Percentiles rank a stretch among this genome's conserved stretches.
Conservation (phyloP, 805 yeast species). For the Ogataea siamensis region DNA sequence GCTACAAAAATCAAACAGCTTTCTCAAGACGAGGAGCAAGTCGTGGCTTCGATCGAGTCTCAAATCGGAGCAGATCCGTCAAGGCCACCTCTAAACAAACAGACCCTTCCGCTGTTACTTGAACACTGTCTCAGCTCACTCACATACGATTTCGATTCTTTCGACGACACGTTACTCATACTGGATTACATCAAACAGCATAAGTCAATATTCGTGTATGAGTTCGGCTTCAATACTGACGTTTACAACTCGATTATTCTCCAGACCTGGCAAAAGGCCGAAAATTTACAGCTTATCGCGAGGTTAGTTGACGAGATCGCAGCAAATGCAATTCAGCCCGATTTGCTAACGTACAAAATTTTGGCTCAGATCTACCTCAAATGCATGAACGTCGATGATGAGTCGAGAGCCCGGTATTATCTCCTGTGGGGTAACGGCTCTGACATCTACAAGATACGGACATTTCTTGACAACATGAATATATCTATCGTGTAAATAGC, state of each 20-base stretch:
- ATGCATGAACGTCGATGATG: constrained; percentile 29
- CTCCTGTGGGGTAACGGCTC: constrained; percentile 31
- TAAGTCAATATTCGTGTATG: constrained; percentile 30
- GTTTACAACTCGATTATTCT: constrained; percentile 30
- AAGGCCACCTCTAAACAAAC: constrained; percentile 22
- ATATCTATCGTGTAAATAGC: constrained; percentile 12
- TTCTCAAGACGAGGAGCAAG: not conserved
- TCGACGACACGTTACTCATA: constrained; percentile 25
- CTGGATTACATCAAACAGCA: constrained; percentile 29
- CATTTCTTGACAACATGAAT: constrained; percentile 18
- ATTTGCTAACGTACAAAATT: constrained; percentile 28
- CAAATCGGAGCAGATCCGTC: too few relatives aligned
- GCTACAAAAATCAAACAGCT: not conserved
- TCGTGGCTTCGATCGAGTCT: constrained; percentile 4
- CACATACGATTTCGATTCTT: constrained; percentile 30
- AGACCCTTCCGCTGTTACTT: constrained; percentile 30
- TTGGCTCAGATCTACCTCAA: constrained; percentile 28
- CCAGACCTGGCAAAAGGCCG: constrained; percentile 31
- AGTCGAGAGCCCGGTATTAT: constrained; percentile 24
- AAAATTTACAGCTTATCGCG: constrained; percentile 26
- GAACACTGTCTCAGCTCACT: constrained; percentile 30
- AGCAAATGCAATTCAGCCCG: constrained; percentile 32
- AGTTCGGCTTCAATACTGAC: constrained; percentile 31
- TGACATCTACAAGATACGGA: constrained; percentile 26
- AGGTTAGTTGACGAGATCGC: constrained; percentile 29